Base-by-base conservation (phyloP, 2,329 filamentous ascomycete genomes). In the Aureobasidium vineae region DNA sequence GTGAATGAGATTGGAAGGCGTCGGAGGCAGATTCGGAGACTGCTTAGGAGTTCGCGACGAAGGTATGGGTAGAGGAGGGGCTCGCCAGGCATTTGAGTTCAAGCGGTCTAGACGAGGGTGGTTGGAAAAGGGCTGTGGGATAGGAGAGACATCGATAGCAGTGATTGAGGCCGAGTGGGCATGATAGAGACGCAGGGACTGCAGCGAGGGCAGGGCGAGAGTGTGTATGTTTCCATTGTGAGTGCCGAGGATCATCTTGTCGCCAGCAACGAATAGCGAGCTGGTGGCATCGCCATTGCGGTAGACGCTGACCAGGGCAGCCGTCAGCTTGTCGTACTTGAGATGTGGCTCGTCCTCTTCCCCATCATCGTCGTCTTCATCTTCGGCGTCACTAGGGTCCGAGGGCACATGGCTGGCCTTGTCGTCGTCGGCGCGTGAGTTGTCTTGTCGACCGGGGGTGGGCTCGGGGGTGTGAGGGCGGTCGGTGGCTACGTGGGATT, bases 161-260 rank as follows among this genome's bases (percentile, higher is more conserved):
- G 94, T 97, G 50, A 98, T 88, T 21, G 92, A 97, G 49, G 95
- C 94, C 11, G 91, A 90, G 75, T 99, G 96, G 16, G 93, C 94
- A 73, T 94, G 91, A 76, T 98, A 99, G 68, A 90, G 89, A 73
- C 92, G 88, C 47, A 99, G 78, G 4, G 89, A 82, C 70, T 94
- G 88, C 75, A 98, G 90, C 6, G 87, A 86, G 0, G 95, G 93
- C 21, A 98, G 79, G 70, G 91, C 89, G 54, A 97, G 81, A 69
- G 97, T 89, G 81, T 99, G 90, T 73, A 98, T 94, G 74, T 95
- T 97, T 73, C 95, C 95, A 79, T 96, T 97, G 77, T 99, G 94
- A 38, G 95, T 97, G 70, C 94, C 95, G 72, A 96, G 83, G 69
- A 97, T 89, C 94, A 98, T 96, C 81, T 98, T 98, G 82, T 99